Conservation (phyloP, 129 eudicot genomes). For the Flaveria brownii region DNA sequence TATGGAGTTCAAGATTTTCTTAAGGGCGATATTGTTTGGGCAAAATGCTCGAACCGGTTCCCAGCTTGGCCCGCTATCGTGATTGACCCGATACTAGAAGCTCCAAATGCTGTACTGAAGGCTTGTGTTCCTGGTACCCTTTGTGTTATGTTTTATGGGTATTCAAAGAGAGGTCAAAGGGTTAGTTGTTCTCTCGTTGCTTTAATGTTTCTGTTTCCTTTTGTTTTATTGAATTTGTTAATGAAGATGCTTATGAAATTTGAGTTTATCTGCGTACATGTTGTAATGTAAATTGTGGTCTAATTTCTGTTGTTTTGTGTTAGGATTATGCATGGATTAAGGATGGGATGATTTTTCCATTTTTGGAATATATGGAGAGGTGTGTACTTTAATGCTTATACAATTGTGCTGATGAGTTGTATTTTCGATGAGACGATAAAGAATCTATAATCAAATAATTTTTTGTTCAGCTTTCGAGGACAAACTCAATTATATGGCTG, state of each 20-base stretch:
- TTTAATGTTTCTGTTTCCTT: not conserved
- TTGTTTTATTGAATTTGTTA: not conserved
- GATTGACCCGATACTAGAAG: constrained; percentile 72
- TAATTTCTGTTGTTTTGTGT: constrained; percentile 19
- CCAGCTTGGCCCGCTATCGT: constrained; percentile 94
- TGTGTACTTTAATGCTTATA: constrained; percentile 31
- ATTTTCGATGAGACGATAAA: not conserved
- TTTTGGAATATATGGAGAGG: constrained; percentile 73
- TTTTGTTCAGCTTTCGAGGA: constrained; percentile 63
- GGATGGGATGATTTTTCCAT: constrained; percentile 85
- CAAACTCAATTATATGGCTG: constrained; percentile 82
- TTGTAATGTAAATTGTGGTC: not conserved
- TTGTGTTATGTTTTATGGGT: constrained; percentile 89
- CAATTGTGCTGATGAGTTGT: not conserved
- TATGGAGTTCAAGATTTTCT: constrained; percentile 59
- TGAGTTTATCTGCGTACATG: not conserved
- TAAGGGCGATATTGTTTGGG: constrained; percentile 80
- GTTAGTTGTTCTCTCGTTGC: constrained; percentile 38
- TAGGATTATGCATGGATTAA: constrained; percentile 98
- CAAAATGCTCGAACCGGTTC: constrained; percentile 64
- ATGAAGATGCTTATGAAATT: constrained; percentile 6
- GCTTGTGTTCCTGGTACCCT: constrained; percentile 69
- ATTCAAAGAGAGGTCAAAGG: constrained; percentile 65
- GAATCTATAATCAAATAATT: not conserved
- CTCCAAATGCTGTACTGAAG: constrained; percentile 63